These are phyloP conservation scores for Saccharomycopsis olivae DNA, from an alignment of 805 yeast species.

Conservation along the genomic window DNA sequence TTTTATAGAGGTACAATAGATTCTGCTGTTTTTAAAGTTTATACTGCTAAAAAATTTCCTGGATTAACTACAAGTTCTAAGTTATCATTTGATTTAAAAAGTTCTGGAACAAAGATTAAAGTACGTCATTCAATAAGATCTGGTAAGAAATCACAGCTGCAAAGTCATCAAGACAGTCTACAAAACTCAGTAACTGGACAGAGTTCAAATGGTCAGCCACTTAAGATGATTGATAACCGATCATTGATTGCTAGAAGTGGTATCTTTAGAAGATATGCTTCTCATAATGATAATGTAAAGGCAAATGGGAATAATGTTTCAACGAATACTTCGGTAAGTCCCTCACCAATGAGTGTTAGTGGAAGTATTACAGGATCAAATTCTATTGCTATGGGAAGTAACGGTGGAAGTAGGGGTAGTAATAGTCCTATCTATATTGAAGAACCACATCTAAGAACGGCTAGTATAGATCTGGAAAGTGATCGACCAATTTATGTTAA, in stretches of 20 bases:
- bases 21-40: slow-evolving; percentile 28
- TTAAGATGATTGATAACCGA: neutral
- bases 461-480: neutral
- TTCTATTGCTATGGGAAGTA: neutral
- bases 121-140: slow-evolving; percentile 36
- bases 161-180: neutral
- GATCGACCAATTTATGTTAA: neutral
- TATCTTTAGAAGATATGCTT: slow-evolving; percentile 1
- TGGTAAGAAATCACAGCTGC: slow-evolving; percentile 9
- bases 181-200: neutral
- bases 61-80: slow-evolving; percentile 32
- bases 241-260: neutral
- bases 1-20: slow-evolving; percentile 22
- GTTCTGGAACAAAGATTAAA: slow-evolving; percentile 17
- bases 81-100: slow-evolving; percentile 19
- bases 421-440: too few species aligned
- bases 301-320: too few species aligned
- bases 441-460: too few species aligned
- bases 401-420: too few species aligned
- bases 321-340: too few species aligned
- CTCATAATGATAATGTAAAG: too few species aligned
- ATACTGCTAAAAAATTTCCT: slow-evolving; percentile 34
- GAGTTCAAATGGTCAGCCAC: neutral
- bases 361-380: neutral
- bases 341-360: neutral